Percentiles rank a stretch among this genome's conserved stretches.
phyloP scores from a whole-genome alignment of 2,329 filamentous ascomycete genomes.

The Cladophialophora psammophila region DNA sequence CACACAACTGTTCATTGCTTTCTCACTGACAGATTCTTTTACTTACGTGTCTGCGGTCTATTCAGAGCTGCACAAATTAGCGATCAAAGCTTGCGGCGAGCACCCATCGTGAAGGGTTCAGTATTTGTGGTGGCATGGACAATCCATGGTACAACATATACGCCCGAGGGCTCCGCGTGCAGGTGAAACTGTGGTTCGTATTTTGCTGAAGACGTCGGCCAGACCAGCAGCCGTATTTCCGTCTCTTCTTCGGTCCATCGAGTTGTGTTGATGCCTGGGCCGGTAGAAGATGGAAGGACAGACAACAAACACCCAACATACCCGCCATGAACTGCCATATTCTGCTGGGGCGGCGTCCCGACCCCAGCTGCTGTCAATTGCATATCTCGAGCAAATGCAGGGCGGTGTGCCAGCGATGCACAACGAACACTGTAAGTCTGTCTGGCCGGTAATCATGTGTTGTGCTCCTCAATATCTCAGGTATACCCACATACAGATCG shows the following conservation, averaged over 20 bases:
- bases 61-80: neutral
- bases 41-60: neutral
- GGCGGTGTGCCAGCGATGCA: conserved; percentile 42
- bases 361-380: neutral
- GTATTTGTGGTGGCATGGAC: neutral
- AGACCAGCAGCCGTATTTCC: neutral
- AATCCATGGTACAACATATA: neutral
- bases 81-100: neutral
- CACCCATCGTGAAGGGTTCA: neutral
- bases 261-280: neutral
- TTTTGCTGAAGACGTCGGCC: neutral
- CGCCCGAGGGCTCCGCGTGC: neutral
- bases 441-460: neutral
- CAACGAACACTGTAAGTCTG: conserved; percentile 57
- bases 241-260: neutral
- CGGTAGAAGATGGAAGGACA: neutral
- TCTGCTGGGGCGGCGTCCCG: neutral
- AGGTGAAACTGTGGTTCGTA: neutral
- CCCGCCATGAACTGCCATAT: neutral
- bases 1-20: neutral
- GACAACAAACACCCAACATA: neutral
- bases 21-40: neutral
- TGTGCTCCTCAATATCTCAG: conserved; percentile 43
- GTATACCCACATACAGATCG: conserved; percentile 59
- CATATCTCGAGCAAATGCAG: conserved; percentile 7